A percentile compares a stretch with the other conserved stretches of the same genome.
These are phyloP conservation scores for Neoboletus subvelutipes DNA, from an alignment of 768 basidiomycete species.

Conservation along the genomic window DNA sequence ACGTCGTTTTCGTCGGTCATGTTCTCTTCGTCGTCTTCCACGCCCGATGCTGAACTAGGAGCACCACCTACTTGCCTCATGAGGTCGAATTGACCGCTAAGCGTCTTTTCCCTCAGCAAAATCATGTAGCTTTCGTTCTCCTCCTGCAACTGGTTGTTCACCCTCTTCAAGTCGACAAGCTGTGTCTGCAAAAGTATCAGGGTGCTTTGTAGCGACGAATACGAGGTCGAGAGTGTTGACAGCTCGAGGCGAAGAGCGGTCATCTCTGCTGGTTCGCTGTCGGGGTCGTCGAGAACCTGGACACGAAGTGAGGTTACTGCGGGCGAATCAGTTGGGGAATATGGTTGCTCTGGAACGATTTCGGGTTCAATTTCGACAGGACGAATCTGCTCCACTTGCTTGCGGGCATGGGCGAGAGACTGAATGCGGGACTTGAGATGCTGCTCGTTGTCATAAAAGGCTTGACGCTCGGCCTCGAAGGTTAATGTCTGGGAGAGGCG, in stretches of 20 bases:
- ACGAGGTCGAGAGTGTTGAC: slow-evolving; percentile 82
- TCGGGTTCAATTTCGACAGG: slow-evolving; percentile 41
- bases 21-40: slow-evolving; percentile 35
- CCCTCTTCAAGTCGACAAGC: slow-evolving; percentile 80
- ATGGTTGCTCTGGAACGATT: slow-evolving; percentile 38
- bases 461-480: slow-evolving; percentile 89
- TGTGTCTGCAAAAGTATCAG: slow-evolving; percentile 83
- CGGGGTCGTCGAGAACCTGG: slow-evolving; percentile 60
- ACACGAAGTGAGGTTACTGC: slow-evolving; percentile 26
- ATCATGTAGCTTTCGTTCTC: slow-evolving; percentile 98
- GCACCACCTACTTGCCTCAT: slow-evolving; percentile 62
- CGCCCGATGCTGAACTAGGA: slow-evolving; percentile 40
- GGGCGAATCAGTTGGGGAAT: slow-evolving; percentile 24
- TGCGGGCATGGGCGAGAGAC: slow-evolving; percentile 68
- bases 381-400: slow-evolving; percentile 43
- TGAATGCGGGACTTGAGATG: slow-evolving; percentile 90
- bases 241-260: slow-evolving; percentile 80
- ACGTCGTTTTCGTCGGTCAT: slow-evolving; percentile 44
- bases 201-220: slow-evolving; percentile 80
- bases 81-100: slow-evolving; percentile 85
- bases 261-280: slow-evolving; percentile 84
- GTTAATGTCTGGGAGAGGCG: slow-evolving; percentile 59
- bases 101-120: slow-evolving; percentile 84
- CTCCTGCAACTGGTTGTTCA: slow-evolving; percentile 87
- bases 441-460: slow-evolving; percentile 92